Percentiles rank a stretch among this genome's conserved stretches.
phyloP scores from a whole-genome alignment of 371 early-diverging fungal species.

The Mucor circinelloides region DNA sequence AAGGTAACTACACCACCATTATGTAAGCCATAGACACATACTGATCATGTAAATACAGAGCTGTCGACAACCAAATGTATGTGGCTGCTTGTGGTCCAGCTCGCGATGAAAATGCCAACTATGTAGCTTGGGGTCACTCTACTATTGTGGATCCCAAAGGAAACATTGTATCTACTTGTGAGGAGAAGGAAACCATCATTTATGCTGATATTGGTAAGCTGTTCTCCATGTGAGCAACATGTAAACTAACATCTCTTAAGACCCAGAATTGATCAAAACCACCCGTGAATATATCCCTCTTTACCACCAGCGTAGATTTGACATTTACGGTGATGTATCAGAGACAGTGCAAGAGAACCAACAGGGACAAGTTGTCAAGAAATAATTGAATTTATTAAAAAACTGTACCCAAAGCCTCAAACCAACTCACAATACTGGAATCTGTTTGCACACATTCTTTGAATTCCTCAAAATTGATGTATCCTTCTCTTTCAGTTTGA shows the following conservation, averaged over 20 bases:
- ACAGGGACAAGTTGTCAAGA: conserved; percentile 36
- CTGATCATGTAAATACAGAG: conserved; percentile 30
- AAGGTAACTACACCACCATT: conserved; percentile 51
- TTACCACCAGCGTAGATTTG: conserved; percentile 83
- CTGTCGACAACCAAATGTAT: conserved; percentile 77
- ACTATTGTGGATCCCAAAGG: conserved; percentile 88
- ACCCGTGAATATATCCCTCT: conserved; percentile 78
- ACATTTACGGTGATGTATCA: conserved; percentile 75
- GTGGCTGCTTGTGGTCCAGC: conserved; percentile 96
- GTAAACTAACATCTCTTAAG: conserved; percentile 29
- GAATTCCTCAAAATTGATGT: conserved; percentile 81
- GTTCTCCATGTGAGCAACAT: not conserved
- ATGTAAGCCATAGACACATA: not conserved
- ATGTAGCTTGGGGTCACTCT: conserved; percentile 96
- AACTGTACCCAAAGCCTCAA: conserved; percentile 73
- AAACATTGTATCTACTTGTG: conserved; percentile 67
- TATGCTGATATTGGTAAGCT: conserved; percentile 77
- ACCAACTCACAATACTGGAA: conserved; percentile 69
- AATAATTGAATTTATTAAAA: conserved; percentile 47
- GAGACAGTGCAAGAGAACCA: conserved; percentile 26
- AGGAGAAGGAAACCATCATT: conserved; percentile 81
- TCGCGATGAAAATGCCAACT: conserved; percentile 72
- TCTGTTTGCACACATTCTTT: conserved; percentile 68
- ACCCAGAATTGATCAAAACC: conserved; percentile 60
- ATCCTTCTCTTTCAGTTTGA: conserved; percentile 62